Evolutionary conservation across 129 eudicot genomes (phyloP).

Genomic region (Flaveria robusta): DNA sequence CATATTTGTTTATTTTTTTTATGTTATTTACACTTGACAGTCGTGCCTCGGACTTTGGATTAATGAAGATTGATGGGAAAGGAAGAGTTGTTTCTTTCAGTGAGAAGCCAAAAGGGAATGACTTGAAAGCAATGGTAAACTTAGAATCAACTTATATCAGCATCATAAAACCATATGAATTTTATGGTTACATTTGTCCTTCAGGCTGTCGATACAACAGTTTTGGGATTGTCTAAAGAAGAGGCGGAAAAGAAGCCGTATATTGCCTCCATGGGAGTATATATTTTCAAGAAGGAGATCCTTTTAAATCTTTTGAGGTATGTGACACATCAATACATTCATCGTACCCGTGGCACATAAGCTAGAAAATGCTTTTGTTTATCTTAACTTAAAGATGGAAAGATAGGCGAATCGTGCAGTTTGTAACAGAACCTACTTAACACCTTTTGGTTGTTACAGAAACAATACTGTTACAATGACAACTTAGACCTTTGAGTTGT

Average conservation of each 20-base stretch:
- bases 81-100: slow-evolving; percentile 85
- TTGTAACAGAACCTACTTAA: not conserved
- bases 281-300: slow-evolving; percentile 84
- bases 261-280: slow-evolving; percentile 98
- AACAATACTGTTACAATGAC: not conserved
- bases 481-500: not conserved
- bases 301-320: slow-evolving; percentile 85
- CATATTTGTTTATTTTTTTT: not conserved
- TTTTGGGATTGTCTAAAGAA: slow-evolving; percentile 77
- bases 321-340: not conserved
- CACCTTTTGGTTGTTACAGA: no score
- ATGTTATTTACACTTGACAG: slow-evolving; percentile 44
- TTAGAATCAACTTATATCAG: not conserved
- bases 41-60: slow-evolving; percentile 98
- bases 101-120: slow-evolving; percentile 91
- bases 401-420: not conserved
- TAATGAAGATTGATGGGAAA: slow-evolving; percentile 85
- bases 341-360: not conserved
- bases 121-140: slow-evolving; percentile 84
- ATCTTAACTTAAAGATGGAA: not conserved
- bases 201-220: slow-evolving; percentile 94
- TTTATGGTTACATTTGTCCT: slow-evolving; percentile 3
- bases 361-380: not conserved
- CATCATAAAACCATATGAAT: slow-evolving; percentile 4
- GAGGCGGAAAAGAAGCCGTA: slow-evolving; percentile 92